These are phyloP conservation scores for Rhizopus delemar DNA, from an alignment of 371 early-diverging fungal species.

Conservation along the genomic window DNA sequence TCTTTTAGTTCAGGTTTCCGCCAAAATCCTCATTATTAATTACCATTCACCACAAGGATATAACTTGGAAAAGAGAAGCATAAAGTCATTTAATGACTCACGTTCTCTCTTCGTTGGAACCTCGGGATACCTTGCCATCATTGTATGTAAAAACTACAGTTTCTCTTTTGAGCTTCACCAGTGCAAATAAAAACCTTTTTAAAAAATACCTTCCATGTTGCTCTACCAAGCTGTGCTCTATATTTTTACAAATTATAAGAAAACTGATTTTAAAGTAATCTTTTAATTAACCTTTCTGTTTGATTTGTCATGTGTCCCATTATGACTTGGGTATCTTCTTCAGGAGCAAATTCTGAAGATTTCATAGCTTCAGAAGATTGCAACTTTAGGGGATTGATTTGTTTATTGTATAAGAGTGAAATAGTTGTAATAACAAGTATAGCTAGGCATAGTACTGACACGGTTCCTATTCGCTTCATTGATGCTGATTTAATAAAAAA, in stretches of 20 bases:
- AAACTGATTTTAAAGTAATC: no score
- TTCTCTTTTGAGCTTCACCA: no score
- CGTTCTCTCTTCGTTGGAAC: conserved; percentile 83
- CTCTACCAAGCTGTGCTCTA: conserved; percentile 85
- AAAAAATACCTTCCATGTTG: conserved; percentile 68
- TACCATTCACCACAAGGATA: conserved; percentile 99
- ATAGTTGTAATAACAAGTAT: not conserved
- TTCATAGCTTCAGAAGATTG: not conserved
- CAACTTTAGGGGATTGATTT: not conserved
- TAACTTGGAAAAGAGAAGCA: conserved; percentile 82
- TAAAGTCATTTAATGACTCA: conserved; percentile 75
- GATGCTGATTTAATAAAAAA: not conserved
- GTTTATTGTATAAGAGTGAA: not conserved
- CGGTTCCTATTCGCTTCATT: conserved; percentile 1
- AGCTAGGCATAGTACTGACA: not conserved
- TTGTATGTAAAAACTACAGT: conserved; percentile 87
- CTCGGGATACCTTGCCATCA: conserved; percentile 92
- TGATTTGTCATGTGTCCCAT: conserved; percentile 83
- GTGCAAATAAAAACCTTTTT: not conserved
- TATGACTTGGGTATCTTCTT: conserved; percentile 42
- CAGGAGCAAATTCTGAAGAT: not conserved
- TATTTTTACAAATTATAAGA: not conserved
- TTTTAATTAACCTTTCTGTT: conserved; percentile 61
- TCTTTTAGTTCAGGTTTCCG: not conserved
- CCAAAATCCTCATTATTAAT: not conserved